A percentile compares a stretch with the other conserved stretches of the same genome.
phyloP scores from a whole-genome alignment of 2,329 filamentous ascomycete species.

The Epichloe amarillans region DNA sequence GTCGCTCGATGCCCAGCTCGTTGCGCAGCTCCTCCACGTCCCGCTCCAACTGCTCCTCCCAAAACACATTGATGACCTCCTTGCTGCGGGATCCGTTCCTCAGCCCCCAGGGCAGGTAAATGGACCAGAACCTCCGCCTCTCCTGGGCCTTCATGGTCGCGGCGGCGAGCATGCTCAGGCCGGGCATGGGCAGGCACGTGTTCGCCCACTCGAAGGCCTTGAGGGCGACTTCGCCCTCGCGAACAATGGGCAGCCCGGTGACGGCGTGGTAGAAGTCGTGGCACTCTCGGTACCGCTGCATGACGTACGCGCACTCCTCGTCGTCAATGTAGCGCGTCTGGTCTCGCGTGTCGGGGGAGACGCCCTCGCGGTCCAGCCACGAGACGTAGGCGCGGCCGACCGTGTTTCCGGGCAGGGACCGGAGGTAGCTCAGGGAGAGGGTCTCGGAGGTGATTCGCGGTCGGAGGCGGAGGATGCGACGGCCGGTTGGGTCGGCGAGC shows the following conservation, averaged over 20 bases:
- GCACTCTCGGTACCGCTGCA: conserved; percentile 94
- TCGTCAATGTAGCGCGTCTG: conserved; percentile 84
- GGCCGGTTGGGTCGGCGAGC: conserved; percentile 71
- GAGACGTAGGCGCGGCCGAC: conserved; percentile 72
- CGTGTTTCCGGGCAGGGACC: conserved; percentile 55
- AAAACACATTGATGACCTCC: conserved; percentile 91
- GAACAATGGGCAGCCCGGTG: conserved; percentile 75
- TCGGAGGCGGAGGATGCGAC: conserved; percentile 79
- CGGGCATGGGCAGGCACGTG: conserved; percentile 89
- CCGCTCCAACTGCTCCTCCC: conserved; percentile 85
- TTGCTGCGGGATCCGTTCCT: conserved; percentile 63
- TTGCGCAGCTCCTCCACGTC: conserved; percentile 64
- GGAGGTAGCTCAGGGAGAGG: conserved; percentile 53
- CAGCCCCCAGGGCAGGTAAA: conserved; percentile 84
- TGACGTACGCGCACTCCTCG: conserved; percentile 91
- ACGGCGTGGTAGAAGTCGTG: conserved; percentile 97
- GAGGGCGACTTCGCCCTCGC: conserved; percentile 94
- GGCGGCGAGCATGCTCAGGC: conserved; percentile 70
- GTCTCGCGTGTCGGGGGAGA: conserved; percentile 84
- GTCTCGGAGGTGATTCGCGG: conserved; percentile 75
- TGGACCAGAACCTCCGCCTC: conserved; percentile 56
- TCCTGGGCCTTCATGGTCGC: conserved; percentile 76
- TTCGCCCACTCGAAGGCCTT: conserved; percentile 98
- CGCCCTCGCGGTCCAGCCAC: conserved; percentile 91
- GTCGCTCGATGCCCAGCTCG: conserved; percentile 73